Evolutionary conservation across 352 stramenopile genomes (phyloP).

Genomic region (Phytophthora hybrid): DNA sequence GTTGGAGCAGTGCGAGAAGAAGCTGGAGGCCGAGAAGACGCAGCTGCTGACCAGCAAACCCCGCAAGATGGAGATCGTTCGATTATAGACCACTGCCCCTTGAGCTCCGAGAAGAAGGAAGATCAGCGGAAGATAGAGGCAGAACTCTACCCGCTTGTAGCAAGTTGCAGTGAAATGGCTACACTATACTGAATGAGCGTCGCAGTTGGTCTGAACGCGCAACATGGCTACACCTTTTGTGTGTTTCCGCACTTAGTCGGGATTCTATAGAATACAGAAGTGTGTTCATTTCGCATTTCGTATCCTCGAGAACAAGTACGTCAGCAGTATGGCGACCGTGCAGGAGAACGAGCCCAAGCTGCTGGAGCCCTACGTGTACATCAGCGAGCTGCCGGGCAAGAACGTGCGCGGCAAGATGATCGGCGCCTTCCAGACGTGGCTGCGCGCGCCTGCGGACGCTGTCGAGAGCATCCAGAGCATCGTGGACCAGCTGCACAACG

Average conservation of each 20-base stretch:
- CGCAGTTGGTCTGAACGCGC: no score
- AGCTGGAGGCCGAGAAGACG: slow-evolving; percentile 33
- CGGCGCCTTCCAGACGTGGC: slow-evolving; percentile 90
- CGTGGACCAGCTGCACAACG: slow-evolving; percentile 96
- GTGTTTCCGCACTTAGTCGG: neutral
- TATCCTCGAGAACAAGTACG: slow-evolving; percentile 9
- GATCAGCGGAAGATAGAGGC: slow-evolving; percentile 1
- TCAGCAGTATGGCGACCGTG: slow-evolving; percentile 33
- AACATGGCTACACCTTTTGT: neutral
- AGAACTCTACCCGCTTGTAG: no score
- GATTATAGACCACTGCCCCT: slow-evolving; percentile 31
- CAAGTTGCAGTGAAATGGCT: no score
- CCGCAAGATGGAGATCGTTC: slow-evolving; percentile 56
- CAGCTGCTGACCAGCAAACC: slow-evolving; percentile 24
- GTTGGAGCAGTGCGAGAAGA: slow-evolving; percentile 34
- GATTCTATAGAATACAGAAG: neutral
- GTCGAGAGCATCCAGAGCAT: slow-evolving; percentile 93
- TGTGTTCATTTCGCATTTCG: neutral
- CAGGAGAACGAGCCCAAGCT: slow-evolving; percentile 60
- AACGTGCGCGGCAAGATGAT: slow-evolving; percentile 91
- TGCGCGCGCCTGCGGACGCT: slow-evolving; percentile 64
- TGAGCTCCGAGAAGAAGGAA: no score
- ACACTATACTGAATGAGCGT: no score
- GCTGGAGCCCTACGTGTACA: slow-evolving; percentile 91
- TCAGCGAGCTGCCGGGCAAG: slow-evolving; percentile 88